Conservation (phyloP, 2,329 filamentous ascomycete species). For the Ascochyta fabae region DNA sequence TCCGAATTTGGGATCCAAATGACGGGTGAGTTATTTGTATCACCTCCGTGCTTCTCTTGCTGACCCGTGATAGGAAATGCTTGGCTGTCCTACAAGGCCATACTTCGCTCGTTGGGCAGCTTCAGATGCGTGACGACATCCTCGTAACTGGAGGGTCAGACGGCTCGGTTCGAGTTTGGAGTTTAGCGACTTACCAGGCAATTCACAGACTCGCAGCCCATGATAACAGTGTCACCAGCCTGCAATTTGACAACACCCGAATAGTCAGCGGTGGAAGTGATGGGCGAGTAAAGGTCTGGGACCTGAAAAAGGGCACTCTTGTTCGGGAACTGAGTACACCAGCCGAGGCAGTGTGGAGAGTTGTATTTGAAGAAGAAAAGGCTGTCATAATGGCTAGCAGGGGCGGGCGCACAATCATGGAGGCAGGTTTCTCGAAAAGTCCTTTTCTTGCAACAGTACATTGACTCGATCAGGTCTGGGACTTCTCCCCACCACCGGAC, state of each 20-base stretch:
- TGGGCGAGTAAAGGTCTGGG: constrained; percentile 98
- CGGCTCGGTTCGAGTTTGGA: constrained; percentile 96
- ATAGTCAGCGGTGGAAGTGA: constrained; percentile 97
- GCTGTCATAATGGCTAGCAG: constrained; percentile 93
- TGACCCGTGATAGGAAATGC: constrained; percentile 62
- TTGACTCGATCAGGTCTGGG: constrained; percentile 76
- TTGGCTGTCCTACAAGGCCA: constrained; percentile 94
- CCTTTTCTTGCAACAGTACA: constrained; percentile 3
- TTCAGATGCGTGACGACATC: constrained; percentile 94
- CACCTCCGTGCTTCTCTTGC: constrained; percentile 13
- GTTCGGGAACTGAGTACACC: constrained; percentile 90
- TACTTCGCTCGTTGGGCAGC: constrained; percentile 92
- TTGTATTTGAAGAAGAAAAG: constrained; percentile 98
- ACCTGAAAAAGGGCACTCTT: constrained; percentile 86
- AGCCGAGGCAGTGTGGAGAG: constrained; percentile 94
- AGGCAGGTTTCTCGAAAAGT: constrained; percentile 66
- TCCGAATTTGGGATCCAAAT: constrained; percentile 92
- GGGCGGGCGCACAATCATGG: constrained; percentile 90
- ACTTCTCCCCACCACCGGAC: constrained; percentile 81
- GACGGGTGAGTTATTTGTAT: constrained; percentile 70
- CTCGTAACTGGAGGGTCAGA: constrained; percentile 96
- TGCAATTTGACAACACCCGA: constrained; percentile 95
- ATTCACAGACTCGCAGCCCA: constrained; percentile 95
- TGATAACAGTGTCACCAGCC: constrained; percentile 96
- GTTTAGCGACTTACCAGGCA: constrained; percentile 83